Evolutionary conservation across 2,329 filamentous ascomycete genomes (phyloP), one percentile per base, ranked within the genome.

Genomic region (Ophiostoma quercus): DNA sequence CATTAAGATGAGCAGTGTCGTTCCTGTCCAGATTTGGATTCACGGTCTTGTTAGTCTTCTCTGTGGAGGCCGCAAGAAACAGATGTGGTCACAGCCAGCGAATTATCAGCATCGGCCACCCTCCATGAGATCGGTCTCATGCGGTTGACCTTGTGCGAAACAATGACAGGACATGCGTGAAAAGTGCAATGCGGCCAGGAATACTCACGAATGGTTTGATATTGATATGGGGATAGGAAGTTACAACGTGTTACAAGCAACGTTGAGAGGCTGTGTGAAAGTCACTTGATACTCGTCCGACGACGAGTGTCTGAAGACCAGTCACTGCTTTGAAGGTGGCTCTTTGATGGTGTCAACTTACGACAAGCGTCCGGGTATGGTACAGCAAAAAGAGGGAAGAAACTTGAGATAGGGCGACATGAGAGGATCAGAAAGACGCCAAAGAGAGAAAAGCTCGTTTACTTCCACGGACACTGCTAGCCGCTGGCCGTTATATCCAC

Each of bases 401-500:
- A 12, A 57, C 9, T 2, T 22, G 9, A 29, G 51, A 25, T 12
- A 22, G 4, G 11, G 22, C 3, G n/a, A 22, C n/a, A 29, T 11
- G 16, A 25, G 22, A 25, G 22, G 25, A 4, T 16, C 14, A 62
- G 22, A 16, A 25, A 14, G 11, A 16, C 25, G 25, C 12, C 34
- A 16, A 22, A n/a, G 62, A 25, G 9, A 8, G 2, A 25, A 32
- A 32, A 62, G n/a, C 25, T 62, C n/a, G 22, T 57, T n/a, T 16
- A 3, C 51, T 25, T 22, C 9, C n/a, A 25, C n/a, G 3, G 9
- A 12, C 51, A 57, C 57, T 71, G 69, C 70, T 73, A 73, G 65
- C 69, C 72, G 72, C 72, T 71, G 66, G 69, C 69, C 39, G 68
- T 12, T 51, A 11, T 70, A n/a, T 19, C 43, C 43, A 47, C 43